Conservation (phyloP, 2,329 filamentous ascomycete species). For the Cordyceps cateniannulata region DNA sequence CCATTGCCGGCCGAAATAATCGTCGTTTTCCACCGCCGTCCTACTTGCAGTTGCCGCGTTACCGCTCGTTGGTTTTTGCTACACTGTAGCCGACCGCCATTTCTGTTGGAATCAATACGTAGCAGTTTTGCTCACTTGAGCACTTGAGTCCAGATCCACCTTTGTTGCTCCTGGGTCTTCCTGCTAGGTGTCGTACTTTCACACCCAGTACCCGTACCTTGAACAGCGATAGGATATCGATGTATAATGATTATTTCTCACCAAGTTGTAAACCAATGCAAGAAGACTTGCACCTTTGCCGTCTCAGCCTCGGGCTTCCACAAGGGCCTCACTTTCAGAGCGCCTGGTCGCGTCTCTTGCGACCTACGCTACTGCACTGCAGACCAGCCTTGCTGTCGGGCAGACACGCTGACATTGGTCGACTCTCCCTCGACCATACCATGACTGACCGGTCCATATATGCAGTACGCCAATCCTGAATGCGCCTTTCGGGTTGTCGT, state of each 20-base stretch:
- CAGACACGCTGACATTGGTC: neutral
- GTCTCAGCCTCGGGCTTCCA: neutral
- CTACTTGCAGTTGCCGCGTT: neutral
- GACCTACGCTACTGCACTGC: neutral
- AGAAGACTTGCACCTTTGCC: neutral
- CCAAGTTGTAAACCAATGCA: neutral
- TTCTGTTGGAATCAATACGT: neutral
- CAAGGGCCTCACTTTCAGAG: neutral
- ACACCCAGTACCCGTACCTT: no score
- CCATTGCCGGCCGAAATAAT: neutral
- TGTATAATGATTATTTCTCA: neutral
- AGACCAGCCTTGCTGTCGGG: neutral
- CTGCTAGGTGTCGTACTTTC: no score
- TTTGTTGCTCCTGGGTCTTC: no score
- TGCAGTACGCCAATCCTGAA: neutral
- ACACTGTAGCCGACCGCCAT: neutral
- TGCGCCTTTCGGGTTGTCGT: neutral
- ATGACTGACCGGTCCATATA: neutral
- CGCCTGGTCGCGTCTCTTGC: neutral
- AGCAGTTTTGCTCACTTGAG: neutral
- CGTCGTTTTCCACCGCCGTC: neutral
- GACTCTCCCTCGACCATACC: neutral
- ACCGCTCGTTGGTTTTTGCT: neutral
- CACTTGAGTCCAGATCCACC: neutral
- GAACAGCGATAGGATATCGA: no score